Percentiles rank a stretch among this genome's conserved stretches.
These are phyloP conservation scores for Akanthomyces lecanii DNA, from an alignment of 2,329 filamentous ascomycete genomes.

Conservation along the genomic window DNA sequence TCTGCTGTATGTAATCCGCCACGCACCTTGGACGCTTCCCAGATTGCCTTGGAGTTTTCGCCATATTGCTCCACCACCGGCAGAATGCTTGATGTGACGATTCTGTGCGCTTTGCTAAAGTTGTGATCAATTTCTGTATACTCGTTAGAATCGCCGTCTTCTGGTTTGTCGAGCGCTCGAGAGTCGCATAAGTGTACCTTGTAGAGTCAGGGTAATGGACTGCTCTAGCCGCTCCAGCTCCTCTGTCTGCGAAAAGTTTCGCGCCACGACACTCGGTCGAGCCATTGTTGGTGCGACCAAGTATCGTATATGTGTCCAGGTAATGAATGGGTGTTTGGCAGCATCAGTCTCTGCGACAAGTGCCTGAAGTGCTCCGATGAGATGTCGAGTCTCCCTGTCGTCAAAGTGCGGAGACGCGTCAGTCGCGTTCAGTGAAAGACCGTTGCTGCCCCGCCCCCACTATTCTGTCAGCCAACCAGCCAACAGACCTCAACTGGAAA, in stretches of 20 bases:
- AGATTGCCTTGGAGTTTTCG: constrained; percentile 87
- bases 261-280: constrained; percentile 43
- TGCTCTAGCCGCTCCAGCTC: constrained; percentile 95
- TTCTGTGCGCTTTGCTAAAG: constrained; percentile 93
- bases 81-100: constrained; percentile 89
- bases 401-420: constrained; percentile 13
- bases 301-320: neutral
- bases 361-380: neutral
- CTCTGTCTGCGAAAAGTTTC: constrained; percentile 76
- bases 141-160: neutral
- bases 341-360: neutral
- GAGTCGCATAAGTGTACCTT: constrained; percentile 53
- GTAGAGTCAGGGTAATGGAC: constrained; percentile 90
- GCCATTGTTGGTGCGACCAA: constrained; percentile 40
- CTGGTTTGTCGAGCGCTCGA: too few species aligned
- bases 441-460: neutral
- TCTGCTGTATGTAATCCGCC: constrained; percentile 16
- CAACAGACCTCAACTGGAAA: neutral
- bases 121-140: constrained; percentile 90
- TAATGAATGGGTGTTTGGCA: neutral
- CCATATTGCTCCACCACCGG: constrained; percentile 94
- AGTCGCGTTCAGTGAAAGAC: neutral
- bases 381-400: neutral
- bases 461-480: neutral
- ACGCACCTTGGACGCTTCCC: constrained; percentile 87